Conservation (phyloP, 257 asterid species). For the Lycium ferocissimum region DNA sequence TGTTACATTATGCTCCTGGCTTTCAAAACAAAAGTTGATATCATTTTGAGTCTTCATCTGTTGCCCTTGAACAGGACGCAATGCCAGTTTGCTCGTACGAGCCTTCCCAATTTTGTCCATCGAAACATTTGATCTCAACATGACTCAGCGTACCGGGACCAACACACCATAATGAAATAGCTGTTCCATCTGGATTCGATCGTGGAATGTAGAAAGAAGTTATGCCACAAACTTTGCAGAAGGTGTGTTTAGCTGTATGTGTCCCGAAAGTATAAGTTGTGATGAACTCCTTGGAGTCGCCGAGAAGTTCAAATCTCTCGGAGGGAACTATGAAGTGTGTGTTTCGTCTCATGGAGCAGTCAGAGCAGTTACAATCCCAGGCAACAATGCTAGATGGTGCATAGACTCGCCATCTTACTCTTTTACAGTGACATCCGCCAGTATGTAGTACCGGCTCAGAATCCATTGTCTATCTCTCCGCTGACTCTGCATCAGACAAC, state of each 20-base stretch:
- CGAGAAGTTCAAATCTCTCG: conserved; percentile 63
- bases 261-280: conserved; percentile 86
- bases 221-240: conserved; percentile 89
- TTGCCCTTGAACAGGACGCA: conserved; percentile 54
- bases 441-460: conserved; percentile 53
- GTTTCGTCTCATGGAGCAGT: conserved; percentile 86
- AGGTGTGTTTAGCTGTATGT: conserved; percentile 79
- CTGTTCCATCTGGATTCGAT: conserved; percentile 80
- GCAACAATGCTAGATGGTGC: conserved; percentile 66
- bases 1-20: neutral
- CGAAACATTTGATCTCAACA: conserved; percentile 65
- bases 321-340: conserved; percentile 77
- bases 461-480: conserved; percentile 25
- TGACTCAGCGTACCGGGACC: conserved; percentile 76
- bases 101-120: conserved; percentile 80
- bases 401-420: conserved; percentile 68
- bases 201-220: conserved; percentile 85
- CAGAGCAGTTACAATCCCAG: conserved; percentile 86
- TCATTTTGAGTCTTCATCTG: conserved; percentile 35
- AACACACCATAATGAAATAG: conserved; percentile 62
- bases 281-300: conserved; percentile 65
- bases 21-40: neutral
- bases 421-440: conserved; percentile 92
- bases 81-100: conserved; percentile 53
- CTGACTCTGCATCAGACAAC: neutral